A percentile compares a stretch with the other conserved stretches of the same genome.
phyloP scores from a whole-genome alignment of 768 basidiomycete species.

The Suillus occidentalis region DNA sequence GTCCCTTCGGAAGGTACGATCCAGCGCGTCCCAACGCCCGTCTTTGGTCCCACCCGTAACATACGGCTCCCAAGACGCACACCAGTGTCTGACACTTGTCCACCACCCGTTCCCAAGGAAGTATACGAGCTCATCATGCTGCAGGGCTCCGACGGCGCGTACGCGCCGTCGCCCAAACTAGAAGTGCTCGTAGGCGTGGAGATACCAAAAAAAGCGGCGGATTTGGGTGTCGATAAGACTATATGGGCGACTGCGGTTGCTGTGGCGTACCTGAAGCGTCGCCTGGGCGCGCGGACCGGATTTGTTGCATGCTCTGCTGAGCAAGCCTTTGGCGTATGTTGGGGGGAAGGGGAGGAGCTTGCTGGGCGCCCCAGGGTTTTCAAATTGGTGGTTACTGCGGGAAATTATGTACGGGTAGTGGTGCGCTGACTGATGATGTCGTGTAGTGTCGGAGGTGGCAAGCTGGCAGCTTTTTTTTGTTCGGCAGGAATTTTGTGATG shows the following conservation, averaged over 20 bases:
- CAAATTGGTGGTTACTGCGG: constrained; percentile 2
- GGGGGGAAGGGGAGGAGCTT: constrained; percentile 7
- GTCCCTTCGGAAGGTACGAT: constrained; percentile 25
- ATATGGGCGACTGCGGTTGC: constrained; percentile 52
- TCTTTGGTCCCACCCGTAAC: constrained; percentile 13
- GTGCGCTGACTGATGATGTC: background rate
- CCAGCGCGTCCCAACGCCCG: constrained; percentile 36
- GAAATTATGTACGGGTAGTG: background rate
- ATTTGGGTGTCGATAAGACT: constrained; percentile 28
- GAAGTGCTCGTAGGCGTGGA: constrained; percentile 36
- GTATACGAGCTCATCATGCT: constrained; percentile 39
- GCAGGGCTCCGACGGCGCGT: constrained; percentile 52
- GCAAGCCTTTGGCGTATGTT: constrained; percentile 44
- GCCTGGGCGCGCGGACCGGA: constrained; percentile 39
- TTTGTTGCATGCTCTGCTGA: constrained; percentile 40
- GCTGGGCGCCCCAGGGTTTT: constrained; percentile 8
- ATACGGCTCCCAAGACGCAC: background rate
- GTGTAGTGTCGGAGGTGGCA: no score
- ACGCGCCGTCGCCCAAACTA: constrained; percentile 32
- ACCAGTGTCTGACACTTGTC: background rate
- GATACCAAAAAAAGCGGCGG: constrained; percentile 31
- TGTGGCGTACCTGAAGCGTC: constrained; percentile 44
- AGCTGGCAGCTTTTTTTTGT: no score
- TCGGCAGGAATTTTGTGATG: no score
- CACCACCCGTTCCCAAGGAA: constrained; percentile 18